Conservation (phyloP, 1,284 basidiomycete genomes). For the Hymenochaete sp. region DNA sequence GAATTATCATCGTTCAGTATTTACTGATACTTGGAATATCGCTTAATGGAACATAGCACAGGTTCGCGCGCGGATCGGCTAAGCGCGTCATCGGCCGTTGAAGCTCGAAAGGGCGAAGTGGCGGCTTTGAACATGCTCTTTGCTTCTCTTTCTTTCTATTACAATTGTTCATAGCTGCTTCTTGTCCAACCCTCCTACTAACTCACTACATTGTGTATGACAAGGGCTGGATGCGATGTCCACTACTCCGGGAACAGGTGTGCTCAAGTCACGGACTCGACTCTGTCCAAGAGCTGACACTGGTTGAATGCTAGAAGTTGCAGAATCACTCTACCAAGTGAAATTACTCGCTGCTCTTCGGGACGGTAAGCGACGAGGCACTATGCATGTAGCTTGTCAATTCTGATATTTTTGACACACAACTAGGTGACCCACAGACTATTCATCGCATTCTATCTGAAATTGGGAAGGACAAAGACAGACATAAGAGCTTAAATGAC, state of each 20-base stretch:
- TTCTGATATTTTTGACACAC: no score
- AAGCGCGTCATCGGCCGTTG: not conserved
- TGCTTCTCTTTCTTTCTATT: not conserved
- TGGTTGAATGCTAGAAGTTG: slow-evolving; percentile 6
- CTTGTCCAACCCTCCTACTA: slow-evolving; percentile 1
- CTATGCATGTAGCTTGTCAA: no score
- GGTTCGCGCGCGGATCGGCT: no score
- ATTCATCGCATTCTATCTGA: slow-evolving; percentile 83
- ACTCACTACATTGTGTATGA: not conserved
- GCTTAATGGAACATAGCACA: no score
- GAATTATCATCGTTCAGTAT: not conserved
- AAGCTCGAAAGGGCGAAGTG: not conserved
- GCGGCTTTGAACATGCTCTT: not conserved
- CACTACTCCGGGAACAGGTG: not conserved
- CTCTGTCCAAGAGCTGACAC: no score
- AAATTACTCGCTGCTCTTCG: slow-evolving; percentile 74
- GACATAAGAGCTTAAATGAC: slow-evolving; percentile 30
- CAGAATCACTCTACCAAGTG: slow-evolving; percentile 69
- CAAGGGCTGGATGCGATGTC: not conserved
- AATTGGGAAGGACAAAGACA: slow-evolving; percentile 54
- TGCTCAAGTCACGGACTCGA: not conserved
- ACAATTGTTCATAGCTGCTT: slow-evolving; percentile 9
- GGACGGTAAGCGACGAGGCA: slow-evolving; percentile 35
- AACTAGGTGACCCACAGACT: slow-evolving; percentile 63
- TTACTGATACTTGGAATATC: no score